Base-by-base conservation (phyloP, 2,329 filamentous ascomycete genomes). In the Sarocladiaceae sp. region DNA sequence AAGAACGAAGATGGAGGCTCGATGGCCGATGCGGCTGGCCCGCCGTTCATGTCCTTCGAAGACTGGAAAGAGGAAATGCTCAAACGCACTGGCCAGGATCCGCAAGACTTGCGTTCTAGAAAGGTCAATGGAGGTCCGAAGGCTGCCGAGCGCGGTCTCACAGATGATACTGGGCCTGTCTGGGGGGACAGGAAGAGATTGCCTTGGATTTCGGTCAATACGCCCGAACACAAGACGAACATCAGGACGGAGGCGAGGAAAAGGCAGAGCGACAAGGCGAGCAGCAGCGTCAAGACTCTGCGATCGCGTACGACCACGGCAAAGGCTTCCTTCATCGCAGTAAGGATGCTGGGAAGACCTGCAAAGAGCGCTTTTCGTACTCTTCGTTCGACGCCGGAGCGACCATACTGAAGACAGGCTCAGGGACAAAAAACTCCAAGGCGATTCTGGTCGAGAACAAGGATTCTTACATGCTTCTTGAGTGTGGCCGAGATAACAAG, bases 1-100 rank as follows among this genome's bases (percentile, higher is more conserved):
- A 25, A 50, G 25, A 20, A 23, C 18, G 40, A 52, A 22, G 54
- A 59, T 18, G 33, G 31, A 25, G 35, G 5, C 8, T 18, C 28
- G 6, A 28, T 28, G 15, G 55, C 33, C 25, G 63, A 64, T 22
- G 60, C 62, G 18, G 58, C 60, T 13, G 57, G 60, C 11, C 62
- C 63, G 5, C 58, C 91, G 6, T 97, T 97, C 66, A 83, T 97
- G 61, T 97, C 94, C 0, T 99, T 99, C 61, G 94, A 97, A 66
- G 93, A 97, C 62, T 99, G 94, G 94, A 97, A 96, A 72, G 90
- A 87, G 63, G 88, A 92, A 75, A 96, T 96, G 71, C 73, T 97
- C 17, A 88, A 86, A 50, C 89, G 90, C 64, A 86, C 83, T 3
- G 93, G 90, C 12, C 93, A 97, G 63, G 78, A 82, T 51, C 74